phyloP scores from a whole-genome alignment of 257 asterid genomes.

The Phtheirospermum japonicum region DNA sequence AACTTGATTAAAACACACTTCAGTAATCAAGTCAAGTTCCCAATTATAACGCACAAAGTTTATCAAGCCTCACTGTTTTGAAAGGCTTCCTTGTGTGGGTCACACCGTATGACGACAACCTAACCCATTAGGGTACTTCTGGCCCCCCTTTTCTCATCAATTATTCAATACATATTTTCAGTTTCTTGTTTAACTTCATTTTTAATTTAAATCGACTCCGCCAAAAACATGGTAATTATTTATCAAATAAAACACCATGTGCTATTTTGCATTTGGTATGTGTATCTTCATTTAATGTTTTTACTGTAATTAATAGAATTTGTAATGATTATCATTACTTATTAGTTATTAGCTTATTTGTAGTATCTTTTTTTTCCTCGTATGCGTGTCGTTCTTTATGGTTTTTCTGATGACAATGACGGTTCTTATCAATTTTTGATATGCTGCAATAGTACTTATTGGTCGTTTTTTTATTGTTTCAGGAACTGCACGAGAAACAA shows the following conservation, averaged over 20 bases:
- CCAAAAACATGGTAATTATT: neutral
- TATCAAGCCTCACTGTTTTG: too few species aligned
- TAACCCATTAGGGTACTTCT: too few species aligned
- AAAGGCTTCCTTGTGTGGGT: too few species aligned
- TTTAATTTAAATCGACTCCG: neutral
- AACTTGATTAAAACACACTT: neutral
- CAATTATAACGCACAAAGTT: too few species aligned
- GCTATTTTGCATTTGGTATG: slow-evolving; percentile 1
- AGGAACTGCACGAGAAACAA: slow-evolving; percentile 42
- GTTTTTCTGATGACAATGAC: too few species aligned
- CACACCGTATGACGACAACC: too few species aligned
- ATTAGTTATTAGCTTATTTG: too few species aligned
- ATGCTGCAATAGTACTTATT: neutral
- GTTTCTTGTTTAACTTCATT: neutral
- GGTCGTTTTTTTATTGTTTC: slow-evolving; percentile 9
- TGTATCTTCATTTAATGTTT: neutral
- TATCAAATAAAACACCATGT: neutral
- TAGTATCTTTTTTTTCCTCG: too few species aligned
- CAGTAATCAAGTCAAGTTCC: neutral
- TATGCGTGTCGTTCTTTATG: neutral
- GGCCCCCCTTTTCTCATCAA: neutral
- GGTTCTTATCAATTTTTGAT: neutral
- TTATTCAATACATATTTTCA: neutral
- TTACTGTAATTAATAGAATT: neutral
- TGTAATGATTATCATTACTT: too few species aligned